Percentiles rank a stretch among this genome's conserved stretches.
phyloP scores from a whole-genome alignment of 225 moss, liverwort and hornwort species.

The Pleurozium schreberi region DNA sequence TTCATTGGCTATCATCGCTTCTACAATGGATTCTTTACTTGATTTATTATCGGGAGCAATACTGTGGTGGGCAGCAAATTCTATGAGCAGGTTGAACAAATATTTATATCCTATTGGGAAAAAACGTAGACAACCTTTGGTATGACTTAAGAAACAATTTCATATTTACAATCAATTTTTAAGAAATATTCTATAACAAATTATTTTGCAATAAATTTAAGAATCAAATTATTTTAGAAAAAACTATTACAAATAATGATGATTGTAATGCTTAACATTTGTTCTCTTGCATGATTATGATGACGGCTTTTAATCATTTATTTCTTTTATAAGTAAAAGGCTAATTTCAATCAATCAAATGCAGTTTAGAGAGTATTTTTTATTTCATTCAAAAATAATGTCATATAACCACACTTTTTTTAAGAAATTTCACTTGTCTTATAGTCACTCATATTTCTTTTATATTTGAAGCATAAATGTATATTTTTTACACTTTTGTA shows the following conservation, averaged over 20 bases:
- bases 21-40: constrained; percentile 78
- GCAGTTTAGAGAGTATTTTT: neutral
- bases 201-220: too few species aligned
- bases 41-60: constrained; percentile 65
- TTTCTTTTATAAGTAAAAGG: neutral
- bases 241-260: too few species aligned
- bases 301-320: neutral
- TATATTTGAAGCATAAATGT: neutral
- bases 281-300: neutral
- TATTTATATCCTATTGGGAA: constrained; percentile 85
- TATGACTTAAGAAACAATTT: neutral
- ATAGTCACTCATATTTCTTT: rapidly evolving
- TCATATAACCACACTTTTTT: neutral
- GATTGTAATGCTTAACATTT: neutral
- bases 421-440: neutral
- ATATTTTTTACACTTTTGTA: neutral
- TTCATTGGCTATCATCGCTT: constrained; percentile 85
- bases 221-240: too few species aligned
- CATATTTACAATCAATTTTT: neutral
- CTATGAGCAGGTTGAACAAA: constrained; percentile 51
- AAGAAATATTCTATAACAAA: neutral
- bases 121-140: constrained; percentile 73
- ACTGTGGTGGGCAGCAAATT: constrained; percentile 47
- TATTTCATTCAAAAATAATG: neutral
- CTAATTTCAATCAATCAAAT: neutral